Evolutionary conservation across 2,329 filamentous ascomycete genomes (phyloP).

Genomic region (Rhynchosporium graminicola): DNA sequence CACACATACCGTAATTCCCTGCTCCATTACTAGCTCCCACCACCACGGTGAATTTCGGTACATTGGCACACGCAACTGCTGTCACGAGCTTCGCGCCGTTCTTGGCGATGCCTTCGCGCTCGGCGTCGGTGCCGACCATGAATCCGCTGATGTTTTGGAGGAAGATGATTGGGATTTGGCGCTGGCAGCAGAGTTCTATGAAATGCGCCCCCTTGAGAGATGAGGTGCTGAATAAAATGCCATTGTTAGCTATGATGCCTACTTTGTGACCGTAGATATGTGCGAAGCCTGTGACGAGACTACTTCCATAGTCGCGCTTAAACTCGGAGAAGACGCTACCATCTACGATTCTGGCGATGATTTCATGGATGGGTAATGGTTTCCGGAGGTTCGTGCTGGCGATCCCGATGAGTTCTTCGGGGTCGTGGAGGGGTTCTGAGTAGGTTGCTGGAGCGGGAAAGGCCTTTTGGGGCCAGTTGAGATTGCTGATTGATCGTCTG

Average conservation of each 20-base stretch:
- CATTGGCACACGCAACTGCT: conserved; percentile 88
- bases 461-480: conserved; percentile 74
- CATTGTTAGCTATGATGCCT: conserved; percentile 93
- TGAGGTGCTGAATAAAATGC: conserved; percentile 87
- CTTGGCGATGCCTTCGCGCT: conserved; percentile 94
- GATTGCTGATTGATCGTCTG: conserved; percentile 78
- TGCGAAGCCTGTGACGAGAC: conserved; percentile 89
- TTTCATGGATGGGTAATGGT: conserved; percentile 81
- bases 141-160: conserved; percentile 97
- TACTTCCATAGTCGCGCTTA: conserved; percentile 87
- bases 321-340: conserved; percentile 90
- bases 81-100: conserved; percentile 97
- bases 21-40: conserved; percentile 92
- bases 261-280: conserved; percentile 87
- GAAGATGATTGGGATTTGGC: conserved; percentile 87
- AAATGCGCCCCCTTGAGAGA: conserved; percentile 95
- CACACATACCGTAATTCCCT: conserved; percentile 98
- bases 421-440: conserved; percentile 77
- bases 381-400: conserved; percentile 87
- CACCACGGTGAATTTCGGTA: conserved; percentile 96
- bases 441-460: conserved; percentile 50
- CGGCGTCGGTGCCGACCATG: conserved; percentile 93
- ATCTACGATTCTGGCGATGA: conserved; percentile 92
- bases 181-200: conserved; percentile 89
- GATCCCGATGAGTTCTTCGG: conserved; percentile 81